Evolutionary conservation across 108 stramenopile species (phyloP).

Genomic region (Schizochytrium sp.): DNA sequence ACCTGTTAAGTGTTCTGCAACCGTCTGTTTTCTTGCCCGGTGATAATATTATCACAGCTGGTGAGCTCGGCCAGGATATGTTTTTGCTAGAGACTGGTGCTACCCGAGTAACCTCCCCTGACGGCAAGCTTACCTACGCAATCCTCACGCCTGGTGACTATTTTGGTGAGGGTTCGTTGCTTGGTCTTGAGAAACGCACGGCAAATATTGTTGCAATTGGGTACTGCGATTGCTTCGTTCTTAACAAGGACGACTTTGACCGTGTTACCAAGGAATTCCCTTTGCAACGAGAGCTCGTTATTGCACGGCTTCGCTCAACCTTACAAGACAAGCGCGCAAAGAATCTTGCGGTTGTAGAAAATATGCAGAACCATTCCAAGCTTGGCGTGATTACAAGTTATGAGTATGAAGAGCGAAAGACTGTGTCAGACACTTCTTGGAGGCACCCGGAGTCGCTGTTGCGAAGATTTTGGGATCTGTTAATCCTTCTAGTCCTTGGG

Average conservation of each 20-base stretch:
- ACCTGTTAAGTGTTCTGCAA: slow-evolving; percentile 66
- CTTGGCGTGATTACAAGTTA: slow-evolving; percentile 3
- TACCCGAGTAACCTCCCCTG: slow-evolving; percentile 63
- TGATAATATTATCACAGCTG: slow-evolving; percentile 71
- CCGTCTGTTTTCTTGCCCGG: slow-evolving; percentile 71
- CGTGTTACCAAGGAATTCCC: slow-evolving; percentile 61
- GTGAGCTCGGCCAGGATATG: slow-evolving; percentile 71
- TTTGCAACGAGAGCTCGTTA: not conserved
- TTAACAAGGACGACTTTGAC: slow-evolving; percentile 72
- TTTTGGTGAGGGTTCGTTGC: slow-evolving; percentile 75
- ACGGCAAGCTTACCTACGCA: slow-evolving; percentile 63
- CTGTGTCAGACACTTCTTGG: slow-evolving; percentile 1
- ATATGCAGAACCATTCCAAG: slow-evolving; percentile 67
- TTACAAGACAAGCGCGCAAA: slow-evolving; percentile 58
- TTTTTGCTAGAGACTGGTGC: slow-evolving; percentile 74
- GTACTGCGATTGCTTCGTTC: slow-evolving; percentile 74
- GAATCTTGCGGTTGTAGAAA: slow-evolving; percentile 62
- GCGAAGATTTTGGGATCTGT: slow-evolving; percentile 67
- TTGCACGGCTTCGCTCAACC: not conserved
- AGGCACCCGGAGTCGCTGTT: slow-evolving; percentile 66
- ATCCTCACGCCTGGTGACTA: slow-evolving; percentile 71
- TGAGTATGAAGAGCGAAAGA: slow-evolving; percentile 58
- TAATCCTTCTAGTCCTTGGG: slow-evolving; percentile 66
- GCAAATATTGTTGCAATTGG: slow-evolving; percentile 70
- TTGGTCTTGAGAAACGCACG: slow-evolving; percentile 65